Percentiles rank a stretch among this genome's conserved stretches.
Conservation (phyloP, 2,329 filamentous ascomycete genomes). For the Hypoxylon sp. region DNA sequence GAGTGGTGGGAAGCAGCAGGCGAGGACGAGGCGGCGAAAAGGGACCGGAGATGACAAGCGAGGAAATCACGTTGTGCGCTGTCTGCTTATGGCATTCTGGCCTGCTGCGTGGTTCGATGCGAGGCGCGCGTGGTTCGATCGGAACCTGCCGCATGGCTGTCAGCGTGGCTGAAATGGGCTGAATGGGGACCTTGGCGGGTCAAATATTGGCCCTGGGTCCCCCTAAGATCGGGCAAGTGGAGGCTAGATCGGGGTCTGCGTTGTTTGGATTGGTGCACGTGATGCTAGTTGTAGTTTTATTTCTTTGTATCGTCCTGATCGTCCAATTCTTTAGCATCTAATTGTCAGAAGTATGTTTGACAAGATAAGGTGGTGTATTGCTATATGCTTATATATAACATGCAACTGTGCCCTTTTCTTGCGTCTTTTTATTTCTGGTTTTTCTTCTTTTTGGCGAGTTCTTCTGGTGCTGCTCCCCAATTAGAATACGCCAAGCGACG, state of each 20-base stretch:
- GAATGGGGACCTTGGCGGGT: slow-evolving; percentile 17
- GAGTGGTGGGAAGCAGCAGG: background rate
- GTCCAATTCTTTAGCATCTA: background rate
- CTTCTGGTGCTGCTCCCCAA: background rate
- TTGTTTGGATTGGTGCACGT: slow-evolving; percentile 17
- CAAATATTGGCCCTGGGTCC: slow-evolving; percentile 22
- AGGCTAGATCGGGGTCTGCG: background rate
- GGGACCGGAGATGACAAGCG: slow-evolving; percentile 43
- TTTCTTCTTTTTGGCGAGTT: background rate
- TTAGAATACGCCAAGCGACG: slow-evolving; percentile 16
- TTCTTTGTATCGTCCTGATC: background rate
- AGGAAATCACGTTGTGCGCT: slow-evolving; percentile 16
- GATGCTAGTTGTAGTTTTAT: background rate
- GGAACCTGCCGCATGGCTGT: slow-evolving; percentile 31
- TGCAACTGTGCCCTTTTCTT: too few relatives aligned
- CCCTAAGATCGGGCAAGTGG: background rate
- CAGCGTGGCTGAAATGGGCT: slow-evolving; percentile 3
- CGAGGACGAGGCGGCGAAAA: slow-evolving; percentile 35
- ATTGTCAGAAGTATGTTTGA: background rate
- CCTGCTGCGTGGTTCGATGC: slow-evolving; percentile 47
- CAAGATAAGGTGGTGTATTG: background rate
- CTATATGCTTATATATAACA: background rate
- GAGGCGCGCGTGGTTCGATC: slow-evolving; percentile 44
- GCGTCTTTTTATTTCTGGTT: background rate
- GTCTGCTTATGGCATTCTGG: slow-evolving; percentile 40